Base-by-base conservation (phyloP, 2,329 filamentous ascomycete species). In the Penicillium decumbens region DNA sequence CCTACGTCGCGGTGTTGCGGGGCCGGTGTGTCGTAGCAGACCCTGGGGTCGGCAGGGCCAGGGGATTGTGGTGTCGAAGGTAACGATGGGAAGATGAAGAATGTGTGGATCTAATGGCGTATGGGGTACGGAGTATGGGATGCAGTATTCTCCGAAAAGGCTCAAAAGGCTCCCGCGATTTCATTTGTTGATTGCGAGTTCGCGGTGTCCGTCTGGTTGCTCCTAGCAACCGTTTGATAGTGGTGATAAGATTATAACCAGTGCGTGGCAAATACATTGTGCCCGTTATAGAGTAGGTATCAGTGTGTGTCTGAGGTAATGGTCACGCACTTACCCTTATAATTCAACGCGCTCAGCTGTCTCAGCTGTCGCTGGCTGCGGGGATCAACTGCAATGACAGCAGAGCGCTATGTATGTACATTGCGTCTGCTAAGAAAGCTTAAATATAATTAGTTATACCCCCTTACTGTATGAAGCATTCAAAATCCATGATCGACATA, bases 161-260 rank as follows among this genome's bases (percentile, higher is more conserved):
- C 49, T 54, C 50, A 63, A 53, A 44, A 49, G 25, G 29, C 49
- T 54, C 50, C 56, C 45, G 41, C 41, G 56, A 54, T 60, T 48
- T 61, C 49, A 62, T 63, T 64, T 64, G 61, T 61, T 62, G 58
- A 64, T 57, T 57, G 53, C 41, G 53, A 49, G 45, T 45, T 45
- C 44, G 52, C 62, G 60, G 64, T 62, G 56, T 62, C 62, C 49
- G 49, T 40, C 39, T 49, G 51, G 66, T 69, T 69, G 66, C 67
- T 60, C 59, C 42, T 55, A 59, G 65, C 67, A 69, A 69, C 66
- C 25, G 29, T 35, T 43, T 41, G 24, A 43, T 2, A 39, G 61
- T 65, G 57, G 52, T 7, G 44, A 56, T 65, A 49, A 18, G 24
- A 33, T 13, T 13, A 1, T 10, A n/a, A 8, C 7, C 10, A 24